These are phyloP conservation scores for Leishmania aethiopica DNA, from an alignment of 208 protist genomes.

Conservation along the genomic window DNA sequence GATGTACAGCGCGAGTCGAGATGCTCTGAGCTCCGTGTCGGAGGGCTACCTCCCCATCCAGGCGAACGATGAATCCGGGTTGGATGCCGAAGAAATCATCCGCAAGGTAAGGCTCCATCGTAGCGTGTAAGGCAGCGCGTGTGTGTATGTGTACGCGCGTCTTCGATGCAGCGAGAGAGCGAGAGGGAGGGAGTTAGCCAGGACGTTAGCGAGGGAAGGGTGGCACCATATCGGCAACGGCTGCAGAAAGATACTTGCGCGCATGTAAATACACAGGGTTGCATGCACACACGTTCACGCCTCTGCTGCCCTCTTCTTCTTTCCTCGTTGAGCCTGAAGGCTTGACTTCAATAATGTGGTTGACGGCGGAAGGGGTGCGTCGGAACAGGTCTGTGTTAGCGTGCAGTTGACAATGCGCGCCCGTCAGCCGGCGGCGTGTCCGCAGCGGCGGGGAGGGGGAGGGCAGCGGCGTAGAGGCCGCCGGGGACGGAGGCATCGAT, in stretches of 20 bases:
- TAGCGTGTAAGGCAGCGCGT: not conserved
- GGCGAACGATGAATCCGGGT: conserved; percentile 77
- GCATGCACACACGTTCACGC: not conserved
- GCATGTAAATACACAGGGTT: too few species aligned
- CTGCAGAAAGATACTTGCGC: not conserved
- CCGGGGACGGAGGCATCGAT: not conserved
- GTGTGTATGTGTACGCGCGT: not conserved
- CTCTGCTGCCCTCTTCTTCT: not conserved
- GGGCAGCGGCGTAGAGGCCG: not conserved
- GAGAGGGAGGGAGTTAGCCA: conserved; percentile 7
- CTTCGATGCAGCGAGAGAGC: not conserved
- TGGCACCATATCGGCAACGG: not conserved
- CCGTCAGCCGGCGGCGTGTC: not conserved
- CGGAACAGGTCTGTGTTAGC: not conserved
- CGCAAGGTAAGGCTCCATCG: conserved; percentile 54
- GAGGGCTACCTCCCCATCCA: conserved; percentile 90
- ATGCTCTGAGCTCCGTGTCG: conserved; percentile 67
- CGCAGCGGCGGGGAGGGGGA: not conserved
- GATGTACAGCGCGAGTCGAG: conserved; percentile 86
- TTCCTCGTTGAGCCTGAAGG: not conserved
- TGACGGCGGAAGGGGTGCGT: not conserved
- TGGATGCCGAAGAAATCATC: conserved; percentile 63
- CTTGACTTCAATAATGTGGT: not conserved
- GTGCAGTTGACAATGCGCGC: not conserved
- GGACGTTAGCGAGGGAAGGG: not conserved